Conservation (phyloP, 2,329 filamentous ascomycete genomes). For the Fusarium stilboides region DNA sequence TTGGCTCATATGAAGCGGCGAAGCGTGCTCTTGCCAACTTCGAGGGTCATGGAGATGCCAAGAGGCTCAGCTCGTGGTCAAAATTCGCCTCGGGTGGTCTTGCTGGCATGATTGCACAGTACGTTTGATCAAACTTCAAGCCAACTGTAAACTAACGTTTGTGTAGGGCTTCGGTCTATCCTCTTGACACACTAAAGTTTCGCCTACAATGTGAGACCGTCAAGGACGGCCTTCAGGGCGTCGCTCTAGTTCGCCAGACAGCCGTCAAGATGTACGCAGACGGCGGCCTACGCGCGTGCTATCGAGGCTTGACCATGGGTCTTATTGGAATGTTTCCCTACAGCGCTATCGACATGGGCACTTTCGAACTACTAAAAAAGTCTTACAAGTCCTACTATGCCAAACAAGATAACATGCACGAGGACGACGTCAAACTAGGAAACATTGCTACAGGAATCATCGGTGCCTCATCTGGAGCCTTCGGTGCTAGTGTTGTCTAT, state of each 20-base stretch:
- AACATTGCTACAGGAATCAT: slow-evolving; percentile 90
- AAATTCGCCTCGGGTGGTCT: slow-evolving; percentile 93
- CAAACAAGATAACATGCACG: slow-evolving; percentile 77
- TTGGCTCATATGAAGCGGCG: slow-evolving; percentile 95
- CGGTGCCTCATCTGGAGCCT: slow-evolving; percentile 90
- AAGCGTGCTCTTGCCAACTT: slow-evolving; percentile 88
- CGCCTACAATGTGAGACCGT: slow-evolving; percentile 95
- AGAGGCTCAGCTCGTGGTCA: slow-evolving; percentile 83
- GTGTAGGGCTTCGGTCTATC: slow-evolving; percentile 88
- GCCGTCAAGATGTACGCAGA: slow-evolving; percentile 88
- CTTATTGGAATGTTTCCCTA: slow-evolving; percentile 98
- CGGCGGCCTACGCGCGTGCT: slow-evolving; percentile 83
- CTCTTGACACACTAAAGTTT: slow-evolving; percentile 86
- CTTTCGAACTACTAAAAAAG: slow-evolving; percentile 92
- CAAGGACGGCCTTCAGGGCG: slow-evolving; percentile 85
- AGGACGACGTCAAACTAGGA: slow-evolving; percentile 86
- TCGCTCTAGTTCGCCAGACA: slow-evolving; percentile 85
- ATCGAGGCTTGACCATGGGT: slow-evolving; percentile 94
- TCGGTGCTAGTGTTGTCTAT: slow-evolving; percentile 95
- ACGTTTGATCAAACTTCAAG: slow-evolving; percentile 53
- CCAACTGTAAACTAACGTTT: slow-evolving; percentile 23
- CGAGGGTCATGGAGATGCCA: slow-evolving; percentile 89
- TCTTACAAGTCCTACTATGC: slow-evolving; percentile 80
- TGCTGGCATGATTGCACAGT: slow-evolving; percentile 95
- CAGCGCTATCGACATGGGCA: slow-evolving; percentile 95